Base-by-base conservation (phyloP, 2,329 filamentous ascomycete genomes). In the Colletotrichum eleusines region DNA sequence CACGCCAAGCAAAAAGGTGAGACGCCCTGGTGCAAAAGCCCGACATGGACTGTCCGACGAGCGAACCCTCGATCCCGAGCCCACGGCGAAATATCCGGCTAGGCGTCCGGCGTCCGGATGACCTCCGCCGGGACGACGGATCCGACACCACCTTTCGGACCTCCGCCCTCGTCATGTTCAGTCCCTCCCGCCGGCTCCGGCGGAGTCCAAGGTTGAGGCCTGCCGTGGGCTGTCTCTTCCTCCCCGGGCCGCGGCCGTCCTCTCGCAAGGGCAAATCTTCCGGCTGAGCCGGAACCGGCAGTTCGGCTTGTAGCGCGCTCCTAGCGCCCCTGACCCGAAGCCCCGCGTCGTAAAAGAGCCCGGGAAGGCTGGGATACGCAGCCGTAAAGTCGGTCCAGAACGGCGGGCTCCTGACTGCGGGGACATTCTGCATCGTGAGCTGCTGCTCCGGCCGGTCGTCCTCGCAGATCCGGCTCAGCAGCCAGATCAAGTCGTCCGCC, bases 401-500 rank as follows among this genome's bases (percentile, higher is more conserved):
- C 5, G 42, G 23, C 1, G 57, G 51, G 7, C 74, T 53, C 23
- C 72, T 31, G 1, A 77, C 58, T 5, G 66, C 57, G 16, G 75
- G 71, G 1, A 73, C 69, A 1, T 51, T 67, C n/a, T 59, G 50
- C 4, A 33, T n/a, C 3, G 59, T 66, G 42, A 76, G 64, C 18
- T 50, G 48, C 42, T 78, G 74, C 28, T 77, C 76, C 1, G 62
- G 31, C 1, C 64, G 63, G 4, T 65, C 59, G 6, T 75, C 60
- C 18, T 73, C 62, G 5, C 73, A 74, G 51, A 83, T 79, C 20
- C 75, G 76, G 12, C 72, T 63, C 58, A 84, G 73, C 6, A 83
- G 74, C 78, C 81, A 83, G 33, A 75, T 42, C 65, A 84, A 72
- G 66, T 81, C 78, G 3, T 66, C 69, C 6, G 77, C 78, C 12